A percentile compares a stretch with the other conserved stretches of the same genome.
These are phyloP conservation scores for Penicillium waksmanii DNA, from an alignment of 495 filamentous ascomycete species.

Conservation along the genomic window DNA sequence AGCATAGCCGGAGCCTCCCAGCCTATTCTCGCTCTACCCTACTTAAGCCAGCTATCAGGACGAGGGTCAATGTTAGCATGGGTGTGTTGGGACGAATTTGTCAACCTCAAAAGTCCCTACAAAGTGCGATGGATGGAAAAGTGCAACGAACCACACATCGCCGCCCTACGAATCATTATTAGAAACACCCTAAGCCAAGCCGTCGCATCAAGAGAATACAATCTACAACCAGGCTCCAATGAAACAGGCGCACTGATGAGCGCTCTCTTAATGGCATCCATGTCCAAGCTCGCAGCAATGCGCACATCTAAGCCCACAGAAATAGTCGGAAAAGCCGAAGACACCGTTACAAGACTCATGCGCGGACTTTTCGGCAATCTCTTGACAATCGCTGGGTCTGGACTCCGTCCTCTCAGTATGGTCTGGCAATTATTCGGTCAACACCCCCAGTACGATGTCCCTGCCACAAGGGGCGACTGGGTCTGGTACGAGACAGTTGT, in stretches of 20 bases:
- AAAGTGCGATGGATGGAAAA: constrained; percentile 34
- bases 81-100: constrained; percentile 36
- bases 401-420: constrained; percentile 33
- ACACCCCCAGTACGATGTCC: constrained; percentile 24
- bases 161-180: constrained; percentile 30
- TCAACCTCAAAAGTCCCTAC: constrained; percentile 30
- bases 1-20: neutral
- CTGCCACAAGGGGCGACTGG: constrained; percentile 22
- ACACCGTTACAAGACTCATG: constrained; percentile 33
- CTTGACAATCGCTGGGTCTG: constrained; percentile 31
- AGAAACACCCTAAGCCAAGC: constrained; percentile 3
- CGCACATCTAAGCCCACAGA: constrained; percentile 22
- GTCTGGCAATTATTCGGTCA: constrained; percentile 32
- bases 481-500: constrained; percentile 34
- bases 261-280: constrained; percentile 22
- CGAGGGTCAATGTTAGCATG: constrained; percentile 33
- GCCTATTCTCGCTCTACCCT: neutral
- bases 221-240: neutral
- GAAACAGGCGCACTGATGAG: neutral
- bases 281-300: constrained; percentile 33
- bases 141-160: constrained; percentile 32
- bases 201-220: neutral
- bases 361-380: constrained; percentile 34
- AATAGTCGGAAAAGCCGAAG: constrained; percentile 17
- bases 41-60: neutral